These are phyloP conservation scores for Claviceps sp. DNA, from an alignment of 2,329 filamentous ascomycete species.

Conservation along the genomic window DNA sequence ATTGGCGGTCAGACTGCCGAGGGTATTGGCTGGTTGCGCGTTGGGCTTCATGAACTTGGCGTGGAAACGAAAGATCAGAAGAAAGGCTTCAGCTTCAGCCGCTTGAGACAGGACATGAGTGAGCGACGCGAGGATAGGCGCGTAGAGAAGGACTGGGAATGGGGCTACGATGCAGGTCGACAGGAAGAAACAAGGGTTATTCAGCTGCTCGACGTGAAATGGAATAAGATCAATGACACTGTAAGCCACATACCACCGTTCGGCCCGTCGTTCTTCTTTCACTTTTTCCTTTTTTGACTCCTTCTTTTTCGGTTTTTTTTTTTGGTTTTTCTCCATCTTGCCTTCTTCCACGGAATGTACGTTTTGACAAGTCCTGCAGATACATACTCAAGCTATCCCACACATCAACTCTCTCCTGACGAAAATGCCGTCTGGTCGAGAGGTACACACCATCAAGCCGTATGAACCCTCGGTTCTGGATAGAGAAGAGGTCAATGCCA, in stretches of 20 bases:
- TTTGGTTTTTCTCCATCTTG: background rate
- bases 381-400: conserved; percentile 69
- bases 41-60: conserved; percentile 63
- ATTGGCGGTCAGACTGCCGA: conserved; percentile 67
- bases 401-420: conserved; percentile 57
- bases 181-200: conserved; percentile 76
- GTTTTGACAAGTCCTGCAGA: conserved; percentile 30
- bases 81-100: conserved; percentile 44
- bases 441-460: conserved; percentile 61
- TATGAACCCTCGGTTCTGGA: conserved; percentile 56
- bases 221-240: conserved; percentile 87
- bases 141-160: conserved; percentile 57
- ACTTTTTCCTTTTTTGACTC: background rate
- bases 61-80: conserved; percentile 39
- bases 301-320: background rate
- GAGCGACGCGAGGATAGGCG: conserved; percentile 70
- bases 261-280: background rate
- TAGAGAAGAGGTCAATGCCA: conserved; percentile 46
- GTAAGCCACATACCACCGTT: conserved; percentile 32
- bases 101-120: conserved; percentile 58
- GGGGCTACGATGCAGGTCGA: conserved; percentile 75
- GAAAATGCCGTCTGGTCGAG: conserved; percentile 75
- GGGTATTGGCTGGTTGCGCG: conserved; percentile 75
- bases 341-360: background rate
- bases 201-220: conserved; percentile 77